These are phyloP conservation scores for Leccinum ponderosum DNA, from an alignment of 1,284 basidiomycete species.

Conservation along the genomic window DNA sequence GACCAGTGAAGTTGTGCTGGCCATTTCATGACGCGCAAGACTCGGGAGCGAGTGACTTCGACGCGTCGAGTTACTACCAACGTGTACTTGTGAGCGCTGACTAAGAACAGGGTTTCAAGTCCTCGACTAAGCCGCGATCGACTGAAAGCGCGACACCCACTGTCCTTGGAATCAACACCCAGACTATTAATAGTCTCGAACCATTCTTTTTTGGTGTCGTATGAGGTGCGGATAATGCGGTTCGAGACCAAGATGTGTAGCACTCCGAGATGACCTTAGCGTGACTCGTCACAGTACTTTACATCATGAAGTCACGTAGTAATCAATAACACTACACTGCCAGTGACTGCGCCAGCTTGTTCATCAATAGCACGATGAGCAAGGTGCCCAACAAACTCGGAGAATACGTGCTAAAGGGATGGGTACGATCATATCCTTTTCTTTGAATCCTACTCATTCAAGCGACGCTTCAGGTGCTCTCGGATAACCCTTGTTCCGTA, in stretches of 20 bases:
- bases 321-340: conserved; percentile 1
- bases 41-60: neutral
- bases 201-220: too few relatives aligned
- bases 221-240: too few relatives aligned
- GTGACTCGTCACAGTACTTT: neutral
- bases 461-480: conserved; percentile 52
- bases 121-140: neutral
- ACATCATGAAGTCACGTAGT: conserved; percentile 24
- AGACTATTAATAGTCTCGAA: too few relatives aligned
- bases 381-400: conserved; percentile 60
- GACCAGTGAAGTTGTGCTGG: conserved; percentile 51
- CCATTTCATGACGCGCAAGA: conserved; percentile 60
- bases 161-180: neutral
- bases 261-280: neutral
- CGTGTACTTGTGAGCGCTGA: neutral
- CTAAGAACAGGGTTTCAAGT: neutral
- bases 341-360: neutral
- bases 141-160: neutral
- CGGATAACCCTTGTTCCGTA: conserved; percentile 60
- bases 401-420: conserved; percentile 75
- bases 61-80: neutral
- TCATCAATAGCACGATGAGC: conserved; percentile 41
- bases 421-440: conserved; percentile 47
- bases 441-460: conserved; percentile 12
- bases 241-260: neutral